A percentile compares a stretch with the other conserved stretches of the same genome.
These are phyloP conservation scores for Hyaloperonospora arabidopsidis DNA, from an alignment of 352 stramenopile species.

Conservation along the genomic window DNA sequence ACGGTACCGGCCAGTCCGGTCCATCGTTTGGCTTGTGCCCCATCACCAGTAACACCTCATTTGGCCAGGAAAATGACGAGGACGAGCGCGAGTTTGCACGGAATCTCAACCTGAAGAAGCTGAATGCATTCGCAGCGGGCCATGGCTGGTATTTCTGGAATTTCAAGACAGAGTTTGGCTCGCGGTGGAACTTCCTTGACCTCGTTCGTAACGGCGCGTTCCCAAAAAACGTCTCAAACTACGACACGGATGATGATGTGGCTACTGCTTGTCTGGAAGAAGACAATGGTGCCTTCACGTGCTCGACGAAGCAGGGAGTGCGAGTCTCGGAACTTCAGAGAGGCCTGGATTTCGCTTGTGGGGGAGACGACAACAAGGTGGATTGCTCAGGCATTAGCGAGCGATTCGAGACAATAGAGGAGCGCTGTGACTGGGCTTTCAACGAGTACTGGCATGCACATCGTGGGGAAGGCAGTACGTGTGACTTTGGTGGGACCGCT, in stretches of 20 bases:
- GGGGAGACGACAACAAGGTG: no score
- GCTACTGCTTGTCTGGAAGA: slow-evolving; percentile 58
- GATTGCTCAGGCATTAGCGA: slow-evolving; percentile 40
- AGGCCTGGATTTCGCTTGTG: slow-evolving; percentile 41
- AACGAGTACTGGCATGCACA: slow-evolving; percentile 22
- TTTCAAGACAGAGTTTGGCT: slow-evolving; percentile 41
- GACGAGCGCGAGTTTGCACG: slow-evolving; percentile 69
- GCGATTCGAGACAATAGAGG: slow-evolving; percentile 36
- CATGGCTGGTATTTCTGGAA: slow-evolving; percentile 91
- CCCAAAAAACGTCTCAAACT: slow-evolving; percentile 68
- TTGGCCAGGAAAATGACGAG: slow-evolving; percentile 64
- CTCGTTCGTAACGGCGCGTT: slow-evolving; percentile 47
- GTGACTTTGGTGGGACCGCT: slow-evolving; percentile 56
- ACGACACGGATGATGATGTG: slow-evolving; percentile 45
- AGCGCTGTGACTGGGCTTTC: slow-evolving; percentile 53
- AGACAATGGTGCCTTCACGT: slow-evolving; percentile 70
- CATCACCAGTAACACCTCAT: slow-evolving; percentile 18
- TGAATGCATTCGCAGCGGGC: slow-evolving; percentile 82
- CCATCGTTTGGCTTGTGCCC: slow-evolving; percentile 57
- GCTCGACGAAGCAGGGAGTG: slow-evolving; percentile 56
- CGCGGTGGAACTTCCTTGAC: slow-evolving; percentile 83
- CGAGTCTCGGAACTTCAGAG: slow-evolving; percentile 37
- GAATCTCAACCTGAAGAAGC: slow-evolving; percentile 84
- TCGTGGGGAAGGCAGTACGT: slow-evolving; percentile 51
- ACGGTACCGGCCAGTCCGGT: slow-evolving; percentile 11